These are phyloP conservation scores for Heliocybe sulcata DNA, from an alignment of 1,284 basidiomycete species.

Conservation along the genomic window DNA sequence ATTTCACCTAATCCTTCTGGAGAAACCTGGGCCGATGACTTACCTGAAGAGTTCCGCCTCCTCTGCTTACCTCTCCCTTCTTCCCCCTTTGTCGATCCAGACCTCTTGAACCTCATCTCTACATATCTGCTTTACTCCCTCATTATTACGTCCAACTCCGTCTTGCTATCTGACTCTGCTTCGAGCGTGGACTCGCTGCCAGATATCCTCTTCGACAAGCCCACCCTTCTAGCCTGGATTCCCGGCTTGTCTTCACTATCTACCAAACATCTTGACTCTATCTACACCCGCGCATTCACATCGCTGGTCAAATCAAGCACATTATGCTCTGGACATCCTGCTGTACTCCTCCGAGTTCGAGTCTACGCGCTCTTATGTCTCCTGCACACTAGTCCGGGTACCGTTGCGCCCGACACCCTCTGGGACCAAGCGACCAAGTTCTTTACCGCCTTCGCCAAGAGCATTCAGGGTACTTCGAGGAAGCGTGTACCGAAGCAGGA, in stretches of 20 bases:
- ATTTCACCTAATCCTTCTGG: neutral
- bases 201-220: slow-evolving; percentile 24
- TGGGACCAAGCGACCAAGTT: slow-evolving; percentile 63
- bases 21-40: neutral
- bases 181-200: slow-evolving; percentile 23
- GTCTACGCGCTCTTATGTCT: slow-evolving; percentile 23
- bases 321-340: slow-evolving; percentile 11
- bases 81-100: slow-evolving; percentile 23
- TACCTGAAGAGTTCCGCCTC: slow-evolving; percentile 20
- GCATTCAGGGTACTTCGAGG: slow-evolving; percentile 13
- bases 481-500: slow-evolving; percentile 7
- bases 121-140: slow-evolving; percentile 50
- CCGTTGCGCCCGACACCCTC: slow-evolving; percentile 34
- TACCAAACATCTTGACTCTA: slow-evolving; percentile 44
- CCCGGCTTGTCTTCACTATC: slow-evolving; percentile 33
- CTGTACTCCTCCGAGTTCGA: slow-evolving; percentile 34
- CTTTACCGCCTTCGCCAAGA: slow-evolving; percentile 34
- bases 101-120: slow-evolving; percentile 46
- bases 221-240: slow-evolving; percentile 48
- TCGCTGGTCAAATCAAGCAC: slow-evolving; percentile 38
- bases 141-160: slow-evolving; percentile 25
- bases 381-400: slow-evolving; percentile 19
- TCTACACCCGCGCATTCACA: slow-evolving; percentile 54
- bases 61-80: slow-evolving; percentile 38
- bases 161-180: slow-evolving; percentile 14